Evolutionary conservation across 345 rosid species (phyloP), one percentile per base, ranked within the genome.

Genomic region (Corchorus olitorius): DNA sequence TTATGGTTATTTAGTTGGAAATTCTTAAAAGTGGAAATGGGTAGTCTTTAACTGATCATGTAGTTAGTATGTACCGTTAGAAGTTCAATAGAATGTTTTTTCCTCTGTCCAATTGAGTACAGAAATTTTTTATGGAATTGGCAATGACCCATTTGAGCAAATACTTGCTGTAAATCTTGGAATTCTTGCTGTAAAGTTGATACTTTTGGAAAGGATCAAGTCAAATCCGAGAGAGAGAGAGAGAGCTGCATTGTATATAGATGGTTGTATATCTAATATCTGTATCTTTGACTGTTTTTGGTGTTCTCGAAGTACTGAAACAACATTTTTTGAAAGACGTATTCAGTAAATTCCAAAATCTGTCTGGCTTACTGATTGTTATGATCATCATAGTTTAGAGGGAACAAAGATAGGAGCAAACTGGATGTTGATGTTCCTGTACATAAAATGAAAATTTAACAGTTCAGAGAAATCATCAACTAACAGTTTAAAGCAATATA

Each of bases 1-100:
- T 72, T 19, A 70, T 70, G 48, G 17, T n/a, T 70, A 10, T 70
- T 53, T 37, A 1, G 27, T 54, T 70, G 74, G 35, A 55, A 54
- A 35, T 34, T 8, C 6, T 34, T 70, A 3, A 70, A 37, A 70
- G 11, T 10, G 16, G 74, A 53, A 70, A 35, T 52, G 48, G 61
- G 48, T 35, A 16, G 60, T 52, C 33, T 34, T 34, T 50, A 3
- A n/a, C n/a, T 50, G 73, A 33, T 50, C 43, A 69, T 33, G 34
- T 17, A 33, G 17, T 53, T 41, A 17, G 55, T 70, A 10, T 70
- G 9, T 70, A 70, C 6, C 34, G 0, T 35, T 70, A 70, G 46
- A 70, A 53, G 46, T 48, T 52, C 27, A 53, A 34, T 9, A 50
- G 49, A 7, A 49, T 49, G 4, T 39, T 39, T 69, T 1, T 17